phyloP scores from a whole-genome alignment of 176 grass and related monocot genomes.

The Microstegium vimineum region DNA sequence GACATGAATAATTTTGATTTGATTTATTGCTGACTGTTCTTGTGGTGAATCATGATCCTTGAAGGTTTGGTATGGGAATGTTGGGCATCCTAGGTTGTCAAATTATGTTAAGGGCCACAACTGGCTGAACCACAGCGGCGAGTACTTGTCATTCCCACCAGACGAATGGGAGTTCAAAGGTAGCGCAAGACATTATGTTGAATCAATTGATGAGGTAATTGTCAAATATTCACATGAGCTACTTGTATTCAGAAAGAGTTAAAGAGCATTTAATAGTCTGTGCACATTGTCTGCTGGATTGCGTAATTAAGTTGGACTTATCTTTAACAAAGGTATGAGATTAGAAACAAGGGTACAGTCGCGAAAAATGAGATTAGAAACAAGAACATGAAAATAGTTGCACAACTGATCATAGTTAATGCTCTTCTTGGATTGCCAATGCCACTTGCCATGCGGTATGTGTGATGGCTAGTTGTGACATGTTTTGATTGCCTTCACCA shows the following conservation, averaged over 20 bases:
- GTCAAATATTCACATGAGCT: slow-evolving; percentile 7
- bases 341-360: slow-evolving; percentile 10
- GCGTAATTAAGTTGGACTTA: background rate
- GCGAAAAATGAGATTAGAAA: background rate
- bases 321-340: background rate
- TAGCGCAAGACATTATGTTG: slow-evolving; percentile 63
- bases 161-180: slow-evolving; percentile 81
- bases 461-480: background rate
- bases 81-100: slow-evolving; percentile 71
- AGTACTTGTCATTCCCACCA: slow-evolving; percentile 59
- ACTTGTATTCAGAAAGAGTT: background rate
- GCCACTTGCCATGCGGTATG: background rate
- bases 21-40: slow-evolving; percentile 8
- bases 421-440: slow-evolving; percentile 11
- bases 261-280: background rate
- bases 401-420: background rate
- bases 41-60: slow-evolving; percentile 12
- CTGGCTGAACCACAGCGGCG: slow-evolving; percentile 66
- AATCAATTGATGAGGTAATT: slow-evolving; percentile 80
- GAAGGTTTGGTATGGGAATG: slow-evolving; percentile 80
- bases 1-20: background rate
- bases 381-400: background rate
- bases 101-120: slow-evolving; percentile 58
- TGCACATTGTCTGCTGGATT: background rate
- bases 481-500: background rate